Conservation (phyloP, 176 grass and related monocot genomes). For the Elaeis guineensis region DNA sequence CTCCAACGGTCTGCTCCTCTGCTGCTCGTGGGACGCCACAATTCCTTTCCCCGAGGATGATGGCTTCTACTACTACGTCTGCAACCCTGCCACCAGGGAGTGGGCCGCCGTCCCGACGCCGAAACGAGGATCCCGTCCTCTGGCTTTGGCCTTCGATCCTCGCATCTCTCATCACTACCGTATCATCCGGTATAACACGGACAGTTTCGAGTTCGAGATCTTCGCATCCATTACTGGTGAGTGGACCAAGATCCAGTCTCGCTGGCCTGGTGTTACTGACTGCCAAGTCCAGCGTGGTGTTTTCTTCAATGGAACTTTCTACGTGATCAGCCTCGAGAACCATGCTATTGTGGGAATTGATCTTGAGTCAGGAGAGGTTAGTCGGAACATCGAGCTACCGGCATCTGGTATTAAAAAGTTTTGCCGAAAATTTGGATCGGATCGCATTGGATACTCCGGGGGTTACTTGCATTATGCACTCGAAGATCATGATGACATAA, state of each 20-base stretch:
- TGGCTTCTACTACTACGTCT: slow-evolving; percentile 2
- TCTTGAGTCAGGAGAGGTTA: not conserved
- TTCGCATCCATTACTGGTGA: slow-evolving; percentile 2
- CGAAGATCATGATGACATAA: not conserved
- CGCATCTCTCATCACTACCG: not conserved
- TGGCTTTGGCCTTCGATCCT: slow-evolving; percentile 6
- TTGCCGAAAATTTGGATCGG: not conserved
- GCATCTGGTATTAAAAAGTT: not conserved
- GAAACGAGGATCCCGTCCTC: not conserved
- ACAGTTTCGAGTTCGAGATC: slow-evolving; percentile 7
- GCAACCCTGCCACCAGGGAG: slow-evolving; percentile 12
- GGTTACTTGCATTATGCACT: slow-evolving; percentile 15
- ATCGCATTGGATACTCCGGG: slow-evolving; percentile 15
- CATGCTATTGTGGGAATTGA: not conserved
- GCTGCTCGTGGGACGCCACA: not conserved
- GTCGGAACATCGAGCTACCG: not conserved
- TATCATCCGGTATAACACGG: not conserved
- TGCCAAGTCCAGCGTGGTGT: slow-evolving; percentile 7
- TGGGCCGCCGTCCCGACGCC: slow-evolving; percentile 5
- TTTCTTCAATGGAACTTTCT: slow-evolving; percentile 12
- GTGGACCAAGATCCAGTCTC: not conserved
- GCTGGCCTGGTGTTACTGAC: not conserved
- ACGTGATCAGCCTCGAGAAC: slow-evolving; percentile 19
- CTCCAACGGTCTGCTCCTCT: slow-evolving; percentile 21
- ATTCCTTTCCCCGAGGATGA: too few relatives aligned